Conservation (phyloP, 2,329 filamentous ascomycete species). For the Beauveria asiatica region DNA sequence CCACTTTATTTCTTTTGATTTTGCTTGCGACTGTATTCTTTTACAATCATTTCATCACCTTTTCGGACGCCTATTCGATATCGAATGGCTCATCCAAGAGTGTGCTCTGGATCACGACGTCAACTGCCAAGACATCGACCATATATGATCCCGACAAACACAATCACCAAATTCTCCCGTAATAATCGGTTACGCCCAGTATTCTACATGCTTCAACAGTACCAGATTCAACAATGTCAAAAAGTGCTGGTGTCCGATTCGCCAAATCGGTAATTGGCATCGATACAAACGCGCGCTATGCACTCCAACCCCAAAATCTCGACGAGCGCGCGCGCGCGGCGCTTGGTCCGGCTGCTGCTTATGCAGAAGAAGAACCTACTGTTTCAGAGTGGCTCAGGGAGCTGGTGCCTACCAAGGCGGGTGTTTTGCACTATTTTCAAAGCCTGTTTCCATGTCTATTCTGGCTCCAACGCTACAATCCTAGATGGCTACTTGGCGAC, state of each 20-base stretch:
- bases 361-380: constrained; percentile 59
- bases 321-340: constrained; percentile 18
- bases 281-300: constrained; percentile 22
- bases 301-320: constrained; percentile 19
- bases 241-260: constrained; percentile 6
- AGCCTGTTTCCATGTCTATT: constrained; percentile 54
- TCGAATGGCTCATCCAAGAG: neutral
- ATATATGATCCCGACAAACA: neutral
- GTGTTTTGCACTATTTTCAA: constrained; percentile 41
- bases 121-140: neutral
- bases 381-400: constrained; percentile 52
- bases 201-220: neutral
- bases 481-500: constrained; percentile 65
- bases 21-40: neutral
- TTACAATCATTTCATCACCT: neutral
- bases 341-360: constrained; percentile 21
- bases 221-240: neutral
- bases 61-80: neutral
- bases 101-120: neutral
- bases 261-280: constrained; percentile 24
- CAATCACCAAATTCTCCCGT: neutral
- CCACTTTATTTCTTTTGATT: neutral
- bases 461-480: constrained; percentile 65
- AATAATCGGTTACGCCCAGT: neutral
- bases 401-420: constrained; percentile 39